These are phyloP conservation scores for Heterobasidion parviporum DNA, from an alignment of 1,284 basidiomycete species.

Conservation along the genomic window DNA sequence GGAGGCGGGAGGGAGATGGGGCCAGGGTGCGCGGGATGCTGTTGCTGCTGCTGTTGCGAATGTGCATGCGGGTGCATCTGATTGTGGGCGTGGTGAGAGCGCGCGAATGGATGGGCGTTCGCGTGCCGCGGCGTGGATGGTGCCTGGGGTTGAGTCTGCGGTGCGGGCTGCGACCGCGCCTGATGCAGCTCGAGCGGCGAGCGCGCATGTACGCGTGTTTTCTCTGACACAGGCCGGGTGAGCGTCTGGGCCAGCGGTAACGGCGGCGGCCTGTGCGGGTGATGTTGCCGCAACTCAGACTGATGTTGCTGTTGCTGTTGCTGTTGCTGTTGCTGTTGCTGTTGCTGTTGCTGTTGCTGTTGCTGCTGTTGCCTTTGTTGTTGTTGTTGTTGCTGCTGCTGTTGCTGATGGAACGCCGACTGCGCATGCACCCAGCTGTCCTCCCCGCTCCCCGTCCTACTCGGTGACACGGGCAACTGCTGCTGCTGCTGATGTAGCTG, in stretches of 20 bases:
- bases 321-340: neutral
- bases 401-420: no score
- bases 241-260: neutral
- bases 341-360: neutral
- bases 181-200: conserved; percentile 5
- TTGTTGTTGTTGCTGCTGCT: neutral
- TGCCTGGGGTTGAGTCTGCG: conserved; percentile 10
- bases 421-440: neutral
- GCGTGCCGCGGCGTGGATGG: conserved; percentile 8
- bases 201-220: neutral
- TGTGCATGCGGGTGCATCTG: conserved; percentile 3
- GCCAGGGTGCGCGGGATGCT: conserved; percentile 60
- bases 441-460: neutral
- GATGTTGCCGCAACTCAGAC: neutral
- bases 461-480: conserved; percentile 4
- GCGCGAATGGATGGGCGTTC: conserved; percentile 3
- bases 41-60: conserved; percentile 20
- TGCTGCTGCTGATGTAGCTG: conserved; percentile 1
- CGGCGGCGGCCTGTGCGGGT: neutral
- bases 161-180: conserved; percentile 9
- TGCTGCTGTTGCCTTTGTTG: neutral
- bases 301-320: neutral
- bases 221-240: neutral
- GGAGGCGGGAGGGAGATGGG: conserved; percentile 58
- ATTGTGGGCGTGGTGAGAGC: neutral